Evolutionary conservation across 1,284 basidiomycete species (phyloP).

Genomic region (Leccinum griseonigrum): DNA sequence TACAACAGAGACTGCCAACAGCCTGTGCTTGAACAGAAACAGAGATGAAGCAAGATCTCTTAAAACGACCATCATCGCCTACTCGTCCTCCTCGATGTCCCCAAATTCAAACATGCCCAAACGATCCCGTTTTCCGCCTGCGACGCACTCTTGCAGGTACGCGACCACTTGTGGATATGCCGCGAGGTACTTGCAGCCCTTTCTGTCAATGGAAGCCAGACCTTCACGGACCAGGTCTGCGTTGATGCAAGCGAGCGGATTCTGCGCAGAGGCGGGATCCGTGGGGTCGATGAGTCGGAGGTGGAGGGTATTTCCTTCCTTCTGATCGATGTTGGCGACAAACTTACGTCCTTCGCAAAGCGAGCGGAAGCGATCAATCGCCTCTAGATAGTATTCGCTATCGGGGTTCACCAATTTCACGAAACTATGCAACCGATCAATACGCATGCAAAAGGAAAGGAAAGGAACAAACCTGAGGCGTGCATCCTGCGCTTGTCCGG

Average conservation of each 20-base stretch:
- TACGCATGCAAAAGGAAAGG: not conserved
- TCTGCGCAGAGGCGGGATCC: conserved; percentile 63
- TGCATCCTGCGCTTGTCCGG: conserved; percentile 83
- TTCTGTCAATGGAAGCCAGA: conserved; percentile 75
- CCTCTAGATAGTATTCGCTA: conserved; percentile 84
- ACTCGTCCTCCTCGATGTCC: conserved; percentile 74
- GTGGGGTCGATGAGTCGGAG: conserved; percentile 85
- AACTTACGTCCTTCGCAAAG: conserved; percentile 88
- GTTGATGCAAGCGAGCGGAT: conserved; percentile 80
- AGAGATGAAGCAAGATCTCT: conserved; percentile 8
- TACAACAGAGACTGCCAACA: conserved; percentile 3
- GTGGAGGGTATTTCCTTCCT: conserved; percentile 76
- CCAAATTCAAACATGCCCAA: conserved; percentile 88
- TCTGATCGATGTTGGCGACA: conserved; percentile 86
- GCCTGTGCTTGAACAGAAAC: not conserved
- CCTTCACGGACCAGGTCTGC: conserved; percentile 81
- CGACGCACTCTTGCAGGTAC: conserved; percentile 61
- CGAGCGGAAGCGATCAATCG: conserved; percentile 79
- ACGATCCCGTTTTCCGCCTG: conserved; percentile 71
- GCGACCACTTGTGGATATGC: conserved; percentile 71
- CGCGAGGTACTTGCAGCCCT: conserved; percentile 69
- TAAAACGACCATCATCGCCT: conserved; percentile 13
- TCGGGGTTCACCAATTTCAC: conserved; percentile 76
- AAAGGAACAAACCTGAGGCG: conserved; percentile 58
- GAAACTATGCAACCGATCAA: conserved; percentile 53